phyloP scores from a whole-genome alignment of 768 basidiomycete species.

The Krasilnikovozyma curviuscula region DNA sequence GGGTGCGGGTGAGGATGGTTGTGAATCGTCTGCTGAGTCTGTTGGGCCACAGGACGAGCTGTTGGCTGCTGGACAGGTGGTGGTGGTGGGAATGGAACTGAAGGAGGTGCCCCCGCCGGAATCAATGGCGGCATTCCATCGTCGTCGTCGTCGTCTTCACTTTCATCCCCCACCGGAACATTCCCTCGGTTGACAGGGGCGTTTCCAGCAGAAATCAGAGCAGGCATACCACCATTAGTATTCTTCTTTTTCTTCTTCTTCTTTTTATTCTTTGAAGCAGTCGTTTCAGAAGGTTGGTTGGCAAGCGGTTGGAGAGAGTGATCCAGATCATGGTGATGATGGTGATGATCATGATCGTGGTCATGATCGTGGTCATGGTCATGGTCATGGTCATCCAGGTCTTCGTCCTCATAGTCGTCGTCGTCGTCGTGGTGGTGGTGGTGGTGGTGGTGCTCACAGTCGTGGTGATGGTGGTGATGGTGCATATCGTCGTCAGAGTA shows the following conservation, averaged over 20 bases:
- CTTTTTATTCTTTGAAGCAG: conserved; percentile 9
- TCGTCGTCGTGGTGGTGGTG: too few species aligned
- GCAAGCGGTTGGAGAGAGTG: too few species aligned
- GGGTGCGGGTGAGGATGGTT: conserved; percentile 36
- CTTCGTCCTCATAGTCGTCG: background rate
- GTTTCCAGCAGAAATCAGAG: background rate
- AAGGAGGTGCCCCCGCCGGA: conserved; percentile 23
- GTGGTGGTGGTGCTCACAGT: too few species aligned
- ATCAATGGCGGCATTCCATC: conserved; percentile 16
- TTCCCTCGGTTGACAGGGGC: background rate
- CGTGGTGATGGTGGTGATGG: background rate
- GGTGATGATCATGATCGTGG: conserved; percentile 3
- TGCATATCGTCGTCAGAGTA: conserved; percentile 20
- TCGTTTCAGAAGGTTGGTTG: conserved; percentile 1
- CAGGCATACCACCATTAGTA: background rate
- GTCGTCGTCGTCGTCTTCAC: background rate
- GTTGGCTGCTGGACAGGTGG: conserved; percentile 29
- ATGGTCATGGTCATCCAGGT: too few species aligned
- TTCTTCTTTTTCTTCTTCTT: conserved; percentile 13
- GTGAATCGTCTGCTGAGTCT: conserved; percentile 28
- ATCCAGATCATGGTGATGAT: too few species aligned
- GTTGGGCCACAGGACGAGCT: conserved; percentile 29
- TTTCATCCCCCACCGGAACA: background rate
- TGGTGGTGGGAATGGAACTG: conserved; percentile 27
- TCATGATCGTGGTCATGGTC: conserved; percentile 5